phyloP scores from a whole-genome alignment of 31 red algal genomes.

The Porphyra umbilicalis region DNA sequence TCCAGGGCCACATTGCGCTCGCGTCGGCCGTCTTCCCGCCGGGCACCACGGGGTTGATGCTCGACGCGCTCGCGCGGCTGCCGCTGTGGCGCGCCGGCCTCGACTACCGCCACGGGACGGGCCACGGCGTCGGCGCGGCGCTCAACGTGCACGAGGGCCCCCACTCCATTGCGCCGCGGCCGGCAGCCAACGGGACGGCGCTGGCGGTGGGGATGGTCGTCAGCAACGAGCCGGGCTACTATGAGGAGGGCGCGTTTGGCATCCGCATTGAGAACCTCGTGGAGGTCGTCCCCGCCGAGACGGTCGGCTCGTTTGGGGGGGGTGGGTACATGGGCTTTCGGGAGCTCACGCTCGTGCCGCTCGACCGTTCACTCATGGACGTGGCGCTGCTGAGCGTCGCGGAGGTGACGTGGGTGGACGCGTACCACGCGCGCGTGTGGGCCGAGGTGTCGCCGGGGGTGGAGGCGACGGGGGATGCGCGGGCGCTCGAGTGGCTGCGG shows the following conservation, averaged over 20 bases:
- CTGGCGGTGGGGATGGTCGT: conserved; percentile 86
- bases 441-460: conserved; percentile 55
- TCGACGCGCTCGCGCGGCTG: conserved; percentile 85
- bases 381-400: conserved; percentile 34
- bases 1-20: conserved; percentile 93
- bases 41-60: conserved; percentile 71
- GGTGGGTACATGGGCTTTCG: conserved; percentile 48
- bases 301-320: conserved; percentile 25
- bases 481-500: conserved; percentile 29
- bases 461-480: conserved; percentile 14
- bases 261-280: conserved; percentile 98
- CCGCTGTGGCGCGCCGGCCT: conserved; percentile 84
- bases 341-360: conserved; percentile 75
- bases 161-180: conserved; percentile 80
- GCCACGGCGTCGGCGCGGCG: conserved; percentile 90
- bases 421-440: conserved; percentile 69
- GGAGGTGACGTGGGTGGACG: conserved; percentile 82
- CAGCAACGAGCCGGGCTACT: conserved; percentile 99
- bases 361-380: conserved; percentile 73
- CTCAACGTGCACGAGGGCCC: conserved; percentile 99
- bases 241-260: conserved; percentile 93
- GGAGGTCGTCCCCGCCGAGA: conserved; percentile 24
- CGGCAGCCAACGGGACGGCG: conserved; percentile 49
- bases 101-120: conserved; percentile 97
- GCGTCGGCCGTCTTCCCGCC: conserved; percentile 75